Conservation (phyloP, 495 filamentous ascomycete species). For the Hamigera avellanea region DNA sequence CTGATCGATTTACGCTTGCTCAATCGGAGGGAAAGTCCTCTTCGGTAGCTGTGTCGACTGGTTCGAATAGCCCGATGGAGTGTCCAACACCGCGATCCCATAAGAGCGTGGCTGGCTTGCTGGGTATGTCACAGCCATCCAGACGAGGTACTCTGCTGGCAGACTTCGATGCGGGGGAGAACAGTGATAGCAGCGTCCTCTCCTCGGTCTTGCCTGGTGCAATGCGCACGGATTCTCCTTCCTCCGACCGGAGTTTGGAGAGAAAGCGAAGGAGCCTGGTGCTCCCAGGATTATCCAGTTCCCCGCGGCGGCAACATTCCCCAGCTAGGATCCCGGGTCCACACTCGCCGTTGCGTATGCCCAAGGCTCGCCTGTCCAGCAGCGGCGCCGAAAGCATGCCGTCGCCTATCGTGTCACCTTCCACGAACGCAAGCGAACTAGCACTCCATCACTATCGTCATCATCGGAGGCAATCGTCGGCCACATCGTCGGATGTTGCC, state of each 20-base stretch:
- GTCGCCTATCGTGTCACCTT: constrained; percentile 83
- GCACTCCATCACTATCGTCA: constrained; percentile 48
- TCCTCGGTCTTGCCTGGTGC: constrained; percentile 61
- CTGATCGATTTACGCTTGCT: constrained; percentile 18
- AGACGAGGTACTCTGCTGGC: constrained; percentile 61
- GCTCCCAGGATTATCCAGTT: constrained; percentile 56
- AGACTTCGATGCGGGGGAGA: constrained; percentile 64
- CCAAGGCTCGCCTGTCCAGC: constrained; percentile 74
- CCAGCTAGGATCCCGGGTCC: constrained; percentile 65
- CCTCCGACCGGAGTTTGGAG: constrained; percentile 74
- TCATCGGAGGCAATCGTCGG: constrained; percentile 87
- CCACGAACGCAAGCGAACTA: constrained; percentile 70
- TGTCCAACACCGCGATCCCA: constrained; percentile 85
- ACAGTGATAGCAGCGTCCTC: constrained; percentile 86
- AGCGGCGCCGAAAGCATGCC: constrained; percentile 58
- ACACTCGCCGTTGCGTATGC: constrained; percentile 76
- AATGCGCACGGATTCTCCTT: constrained; percentile 75
- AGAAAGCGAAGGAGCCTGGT: constrained; percentile 76
- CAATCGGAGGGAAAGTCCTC: constrained; percentile 39
- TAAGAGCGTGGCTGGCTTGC: constrained; percentile 50
- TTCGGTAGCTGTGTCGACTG: constrained; percentile 53
- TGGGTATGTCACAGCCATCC: constrained; percentile 49
- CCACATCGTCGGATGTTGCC: constrained; percentile 58
- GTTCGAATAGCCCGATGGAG: constrained; percentile 85
- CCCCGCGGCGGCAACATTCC: constrained; percentile 75